Evolutionary conservation across 495 filamentous ascomycete species (phyloP).

Genomic region (Chaetomium fimeti): DNA sequence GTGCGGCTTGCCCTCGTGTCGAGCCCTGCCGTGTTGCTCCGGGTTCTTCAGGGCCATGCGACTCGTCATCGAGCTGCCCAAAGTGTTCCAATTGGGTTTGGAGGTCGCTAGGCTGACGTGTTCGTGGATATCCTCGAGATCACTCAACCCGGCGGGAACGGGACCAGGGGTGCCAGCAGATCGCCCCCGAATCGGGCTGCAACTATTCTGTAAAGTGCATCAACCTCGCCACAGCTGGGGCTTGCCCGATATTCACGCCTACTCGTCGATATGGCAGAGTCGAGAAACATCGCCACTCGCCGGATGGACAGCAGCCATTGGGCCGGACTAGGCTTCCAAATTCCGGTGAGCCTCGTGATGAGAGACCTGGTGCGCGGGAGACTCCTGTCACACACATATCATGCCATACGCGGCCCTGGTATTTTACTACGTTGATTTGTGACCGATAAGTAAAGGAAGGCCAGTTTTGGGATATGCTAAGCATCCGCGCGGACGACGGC

Average conservation of each 20-base stretch:
- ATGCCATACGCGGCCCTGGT: not conserved
- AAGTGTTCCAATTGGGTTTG: not conserved
- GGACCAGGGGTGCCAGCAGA: not conserved
- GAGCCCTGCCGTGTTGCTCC: not conserved
- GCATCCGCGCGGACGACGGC: not conserved
- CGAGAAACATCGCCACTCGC: not conserved
- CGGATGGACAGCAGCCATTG: not conserved
- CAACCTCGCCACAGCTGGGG: no score
- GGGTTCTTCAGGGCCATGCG: not conserved
- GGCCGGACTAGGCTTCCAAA: not conserved
- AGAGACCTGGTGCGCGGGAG: not conserved
- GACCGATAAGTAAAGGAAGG: not conserved
- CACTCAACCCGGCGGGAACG: not conserved
- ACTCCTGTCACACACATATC: not conserved
- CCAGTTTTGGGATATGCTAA: not conserved
- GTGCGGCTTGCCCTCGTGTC: not conserved
- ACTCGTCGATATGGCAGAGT: not conserved
- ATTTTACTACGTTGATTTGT: not conserved
- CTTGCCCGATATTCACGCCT: no score
- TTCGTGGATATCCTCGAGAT: not conserved
- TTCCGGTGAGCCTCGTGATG: not conserved
- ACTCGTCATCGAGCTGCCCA: not conserved
- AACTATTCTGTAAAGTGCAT: no score
- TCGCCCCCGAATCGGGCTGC: not conserved
- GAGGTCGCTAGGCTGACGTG: not conserved